Base-by-base conservation (phyloP, 441 rosid genomes). In the Jatropha podagrica region DNA sequence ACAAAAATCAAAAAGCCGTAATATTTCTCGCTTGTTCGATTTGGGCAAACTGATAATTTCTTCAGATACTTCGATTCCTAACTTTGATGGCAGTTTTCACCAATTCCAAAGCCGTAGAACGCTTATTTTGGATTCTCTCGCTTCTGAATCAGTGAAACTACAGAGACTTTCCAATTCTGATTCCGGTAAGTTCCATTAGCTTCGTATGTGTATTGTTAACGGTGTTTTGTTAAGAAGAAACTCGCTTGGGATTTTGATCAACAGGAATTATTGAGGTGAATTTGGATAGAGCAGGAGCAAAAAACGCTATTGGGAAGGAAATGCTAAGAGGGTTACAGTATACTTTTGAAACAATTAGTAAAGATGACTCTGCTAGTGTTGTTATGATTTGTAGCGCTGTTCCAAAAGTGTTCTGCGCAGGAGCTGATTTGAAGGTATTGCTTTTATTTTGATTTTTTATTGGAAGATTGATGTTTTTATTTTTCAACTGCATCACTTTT, bases 401-500 rank as follows among this genome's bases (percentile, higher is more conserved):
- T 80, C 93, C 98, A 5, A 86, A 85, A 51, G 88, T 83, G 66
- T 95, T 93, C 82, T 95, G 98, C 61, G 96, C 97, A 32, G 98
- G 99, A 44, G 99, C 98, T 77, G 98, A 95, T 87, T 87, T 93
- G 68, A 95, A 93, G 97, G 99, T 95, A 83, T 52, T 15, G 18
- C 38, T 20, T 56, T 58, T 32, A 1, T 13, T 37, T 44, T 6
- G 20, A 4, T 62, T 51, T 49, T 20, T 15, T n/a, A 11, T 27
- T 51, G 8, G 10, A 48, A 41, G 13, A 37, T n/a, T 64, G 5
- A 20, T 8, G 18, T 41, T 12, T 18, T 65, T 41, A 27, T 27
- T n/a, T 61, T 61, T 61, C 20, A 40, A 65, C 13, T 41, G 27
- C 51, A 40, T 40, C 51, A 41, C 27, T 40, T 9, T 17, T 64